Base-by-base conservation (phyloP, 768 basidiomycete species). In the Clitopilus hobsonii region DNA sequence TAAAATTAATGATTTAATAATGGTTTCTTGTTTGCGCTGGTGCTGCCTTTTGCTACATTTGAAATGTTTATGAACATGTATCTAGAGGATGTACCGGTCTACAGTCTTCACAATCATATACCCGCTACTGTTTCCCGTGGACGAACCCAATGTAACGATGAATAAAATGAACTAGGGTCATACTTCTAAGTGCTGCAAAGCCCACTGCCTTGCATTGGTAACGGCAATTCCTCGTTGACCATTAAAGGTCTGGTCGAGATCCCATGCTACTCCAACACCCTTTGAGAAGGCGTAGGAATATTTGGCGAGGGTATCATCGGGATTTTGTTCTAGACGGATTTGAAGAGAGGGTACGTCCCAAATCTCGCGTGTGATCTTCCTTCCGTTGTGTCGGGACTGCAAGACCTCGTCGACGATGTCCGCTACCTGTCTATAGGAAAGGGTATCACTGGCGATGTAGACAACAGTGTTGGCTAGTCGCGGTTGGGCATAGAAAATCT, bases 371-470 rank as follows among this genome's bases (percentile, higher is more conserved):
- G 28, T 32, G 4, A 63, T 56, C 26, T 57, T 26, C 20, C 47
- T 55, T 14, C 55, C 57, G 24, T 38, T n/a, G n/a, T n/a, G n/a
- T n/a, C n/a, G n/a, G 32, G 10, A 16, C 7, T 11, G 30, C 14
- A 7, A 59, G 47, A 56, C 50, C 24, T 51, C 29, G 5, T 64
- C 60, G 2, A 69, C 58, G 4, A 58, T 54, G 13, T 65, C 58
- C 11, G 67, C 68, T 3, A 71, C 47, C 45, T 55, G 53, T 23
- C 55, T 56, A 53, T 68, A 71, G 2, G 58, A 59, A 28, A 67
- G 18, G 11, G 69, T 71, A 24, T 71, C 69, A n/a, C 64, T 63
- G 2, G 65, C 69, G 10, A 58, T 61, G 49, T 61, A 69, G 3
- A 70, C 59, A 1, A 71, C 63, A 1, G 60, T 60, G 13, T 63